Evolutionary conservation across 2,329 filamentous ascomycete species (phyloP).

Genomic region (Coleophoma crateriformis): DNA sequence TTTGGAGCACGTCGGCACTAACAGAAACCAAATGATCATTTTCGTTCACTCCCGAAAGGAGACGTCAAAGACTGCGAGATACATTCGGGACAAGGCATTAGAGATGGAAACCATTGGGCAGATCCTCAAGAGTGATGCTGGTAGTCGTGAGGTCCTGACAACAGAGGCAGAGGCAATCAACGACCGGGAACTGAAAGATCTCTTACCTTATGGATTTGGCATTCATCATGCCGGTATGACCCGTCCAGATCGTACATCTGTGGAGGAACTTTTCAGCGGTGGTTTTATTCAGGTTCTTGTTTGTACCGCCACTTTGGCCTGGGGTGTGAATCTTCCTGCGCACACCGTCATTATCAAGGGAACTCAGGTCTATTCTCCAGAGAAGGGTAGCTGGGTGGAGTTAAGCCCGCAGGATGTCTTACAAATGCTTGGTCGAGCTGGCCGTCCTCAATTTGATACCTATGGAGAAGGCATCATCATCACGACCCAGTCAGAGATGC

Average conservation of each 20-base stretch:
- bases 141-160: conserved; percentile 79
- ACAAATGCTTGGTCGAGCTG: conserved; percentile 97
- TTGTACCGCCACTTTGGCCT: conserved; percentile 95
- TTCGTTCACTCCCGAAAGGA: conserved; percentile 98
- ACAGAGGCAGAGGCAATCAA: conserved; percentile 79
- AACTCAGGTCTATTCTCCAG: conserved; percentile 94
- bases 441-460: conserved; percentile 92
- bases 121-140: conserved; percentile 88
- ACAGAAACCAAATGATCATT: conserved; percentile 96
- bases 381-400: conserved; percentile 98
- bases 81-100: conserved; percentile 94
- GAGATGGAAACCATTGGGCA: conserved; percentile 96
- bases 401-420: conserved; percentile 94
- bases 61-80: conserved; percentile 93
- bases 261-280: conserved; percentile 89
- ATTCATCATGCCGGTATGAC: conserved; percentile 99
- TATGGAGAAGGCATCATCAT: conserved; percentile 99
- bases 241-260: conserved; percentile 86
- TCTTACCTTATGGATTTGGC: conserved; percentile 93
- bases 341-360: conserved; percentile 99
- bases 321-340: conserved; percentile 97
- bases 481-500: conserved; percentile 88
- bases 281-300: conserved; percentile 92
- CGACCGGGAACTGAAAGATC: conserved; percentile 85
- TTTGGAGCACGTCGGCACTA: conserved; percentile 87